Percentiles rank a stretch among this genome's conserved stretches.
These are phyloP conservation scores for Fonsecaea pedrosoi DNA, from an alignment of 2,329 filamentous ascomycete species.

Conservation along the genomic window DNA sequence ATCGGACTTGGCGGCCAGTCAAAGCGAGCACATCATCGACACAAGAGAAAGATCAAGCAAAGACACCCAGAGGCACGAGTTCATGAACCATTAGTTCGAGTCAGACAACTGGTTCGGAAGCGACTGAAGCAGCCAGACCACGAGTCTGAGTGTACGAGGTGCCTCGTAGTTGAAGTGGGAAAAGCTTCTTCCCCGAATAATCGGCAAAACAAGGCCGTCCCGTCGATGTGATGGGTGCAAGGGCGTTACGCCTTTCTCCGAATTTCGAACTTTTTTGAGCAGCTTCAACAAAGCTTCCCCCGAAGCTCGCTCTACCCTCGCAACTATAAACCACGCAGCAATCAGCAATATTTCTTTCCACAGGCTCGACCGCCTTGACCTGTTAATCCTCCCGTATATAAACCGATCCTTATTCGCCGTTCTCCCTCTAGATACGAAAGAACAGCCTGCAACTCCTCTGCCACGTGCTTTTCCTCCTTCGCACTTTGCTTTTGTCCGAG, in stretches of 20 bases:
- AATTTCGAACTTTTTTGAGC: neutral
- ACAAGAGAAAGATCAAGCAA: neutral
- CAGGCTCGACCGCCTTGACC: neutral
- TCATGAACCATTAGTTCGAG: neutral
- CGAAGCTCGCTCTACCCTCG: neutral
- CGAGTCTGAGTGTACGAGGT: neutral
- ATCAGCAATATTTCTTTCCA: neutral
- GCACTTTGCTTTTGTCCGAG: neutral
- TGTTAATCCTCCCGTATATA: neutral
- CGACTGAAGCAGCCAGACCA: neutral
- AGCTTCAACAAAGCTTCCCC: constrained; percentile 8
- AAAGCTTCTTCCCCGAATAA: constrained; percentile 10
- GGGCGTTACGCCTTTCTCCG: neutral
- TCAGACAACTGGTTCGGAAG: neutral
- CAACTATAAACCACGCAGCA: neutral
- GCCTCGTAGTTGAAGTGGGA: neutral
- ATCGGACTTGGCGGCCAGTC: neutral
- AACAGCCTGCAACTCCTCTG: neutral
- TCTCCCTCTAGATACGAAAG: neutral
- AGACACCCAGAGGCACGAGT: neutral
- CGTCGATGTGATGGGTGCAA: neutral
- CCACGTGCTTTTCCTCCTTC: neutral
- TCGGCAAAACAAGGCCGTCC: constrained; percentile 11
- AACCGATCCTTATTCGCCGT: neutral
- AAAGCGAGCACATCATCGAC: neutral